Base-by-base conservation (phyloP, 1,284 basidiomycete species). In the Kalmanozyma brasiliensis region DNA sequence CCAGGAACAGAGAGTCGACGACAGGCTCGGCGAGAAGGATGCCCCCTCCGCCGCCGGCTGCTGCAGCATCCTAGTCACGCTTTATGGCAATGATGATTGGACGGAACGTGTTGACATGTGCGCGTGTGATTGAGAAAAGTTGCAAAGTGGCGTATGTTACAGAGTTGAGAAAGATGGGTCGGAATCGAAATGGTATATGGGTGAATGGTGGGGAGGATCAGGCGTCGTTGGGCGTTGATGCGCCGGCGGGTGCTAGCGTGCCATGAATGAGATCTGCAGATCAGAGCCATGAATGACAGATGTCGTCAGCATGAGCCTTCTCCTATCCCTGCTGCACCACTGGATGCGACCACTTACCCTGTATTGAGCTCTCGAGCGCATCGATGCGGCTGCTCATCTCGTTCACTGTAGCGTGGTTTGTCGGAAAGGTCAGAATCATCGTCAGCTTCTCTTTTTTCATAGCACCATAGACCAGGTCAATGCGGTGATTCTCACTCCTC, bases 341-440 rank as follows among this genome's bases (percentile, higher is more conserved):
- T 8, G 20, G 4, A 22, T 38, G n/a, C n/a, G n/a, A n/a, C 20
- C 17, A 52, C 75, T 45, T 32, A 80, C 76, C 76, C 51, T 79
- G 77, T 49, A 81, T 81, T 13, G 73, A 76, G 35, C 20, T 57
- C 41, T 81, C 79, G 11, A 81, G 48, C 14, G 78, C 75, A 40
- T 81, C 79, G 51, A 81, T 79, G 20, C 79, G 61, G 11, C 48
- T 66, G 24, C 76, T 74, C 79, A 81, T 81, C 29, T 80, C 79
- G 52, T 69, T 76, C 78, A 81, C 79, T 81, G 64, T 38, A 32
- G 14, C 22, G 19, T 32, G 13, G 22, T 22, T 11, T 17, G 10
- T 35, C 29, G 4, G 8, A 29, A 16, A 24, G 9, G 16, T 26
- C 13, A 49, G 2, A 14, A 17, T 22, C 26, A 24, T 2, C 17